These are phyloP conservation scores for Mallotus repandus DNA, from an alignment of 441 rosid genomes.

Conservation along the genomic window DNA sequence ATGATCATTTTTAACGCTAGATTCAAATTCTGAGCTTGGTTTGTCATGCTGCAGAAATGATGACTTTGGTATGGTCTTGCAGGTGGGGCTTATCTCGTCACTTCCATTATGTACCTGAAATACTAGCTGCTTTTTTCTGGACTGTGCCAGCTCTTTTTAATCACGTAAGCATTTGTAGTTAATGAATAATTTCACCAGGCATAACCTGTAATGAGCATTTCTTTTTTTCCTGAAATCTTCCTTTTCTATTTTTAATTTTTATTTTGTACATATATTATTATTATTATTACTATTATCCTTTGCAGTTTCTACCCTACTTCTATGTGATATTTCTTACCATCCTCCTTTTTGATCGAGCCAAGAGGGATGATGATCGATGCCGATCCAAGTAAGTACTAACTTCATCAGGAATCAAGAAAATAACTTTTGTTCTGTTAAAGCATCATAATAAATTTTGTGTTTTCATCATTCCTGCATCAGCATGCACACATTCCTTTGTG, in stretches of 20 bases:
- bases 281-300: neutral
- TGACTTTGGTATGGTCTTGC: slow-evolving; percentile 20
- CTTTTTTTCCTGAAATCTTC: slow-evolving; percentile 2
- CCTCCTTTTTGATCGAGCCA: slow-evolving; percentile 91
- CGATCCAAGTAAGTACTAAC: slow-evolving; percentile 72
- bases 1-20: neutral
- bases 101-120: slow-evolving; percentile 96
- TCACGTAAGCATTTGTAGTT: slow-evolving; percentile 48
- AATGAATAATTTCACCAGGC: neutral
- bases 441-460: neutral
- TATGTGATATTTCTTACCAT: slow-evolving; percentile 80
- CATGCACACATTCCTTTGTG: too few relatives aligned
- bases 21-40: slow-evolving; percentile 10
- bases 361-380: slow-evolving; percentile 89
- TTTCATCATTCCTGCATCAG: neutral
- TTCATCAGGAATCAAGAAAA: neutral
- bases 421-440: neutral
- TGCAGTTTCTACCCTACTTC: slow-evolving; percentile 91
- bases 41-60: neutral
- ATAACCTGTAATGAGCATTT: neutral
- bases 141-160: slow-evolving; percentile 81
- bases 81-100: slow-evolving; percentile 99
- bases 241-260: slow-evolving; percentile 1
- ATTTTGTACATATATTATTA: neutral
- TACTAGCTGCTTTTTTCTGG: slow-evolving; percentile 91